Evolutionary conservation across 768 basidiomycete genomes (phyloP), one percentile per base, ranked within the genome.

Genomic region (Trametes coccinea): DNA sequence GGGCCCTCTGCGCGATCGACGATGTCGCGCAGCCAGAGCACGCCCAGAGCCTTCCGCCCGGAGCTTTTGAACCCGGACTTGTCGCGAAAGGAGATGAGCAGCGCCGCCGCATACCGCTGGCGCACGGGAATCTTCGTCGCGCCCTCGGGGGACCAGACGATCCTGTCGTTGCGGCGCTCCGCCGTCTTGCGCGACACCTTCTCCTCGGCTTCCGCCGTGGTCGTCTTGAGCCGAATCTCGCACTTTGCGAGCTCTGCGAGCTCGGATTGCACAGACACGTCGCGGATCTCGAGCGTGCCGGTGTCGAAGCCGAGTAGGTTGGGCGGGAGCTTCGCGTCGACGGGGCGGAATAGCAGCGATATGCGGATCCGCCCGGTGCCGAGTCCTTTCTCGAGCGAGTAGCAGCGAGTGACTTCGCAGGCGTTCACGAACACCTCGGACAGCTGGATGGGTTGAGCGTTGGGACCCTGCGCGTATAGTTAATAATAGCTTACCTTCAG

Each of bases 321-420:
- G 6, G 74, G 79, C 0, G 87, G 85, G 1, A 90, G 78, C 53
- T 79, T 74, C 11, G 82, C 76, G 64, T 87, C 81, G 48, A 91
- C 79, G 55, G 84, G 83, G 49, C 87, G 82, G 81, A 91, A 92
- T 1, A 84, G 78, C 40, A 92, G 67, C 0, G 85, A 84, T 49
- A 91, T 74, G 69, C 82, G 82, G 69, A 87, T 79, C 30, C 84
- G 80, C 4, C 87, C 87, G 59, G 80, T 81, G 29, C 89, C 90
- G 37, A 89, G 79, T 7, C 90, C 90, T 31, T 89, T 86, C 31
- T 84, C 81, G 13, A 93, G 76, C 9, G 88, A 83, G 69, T 85
- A 85, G 1, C 82, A 76, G 47, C 84, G 80, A 0, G 83, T 82
- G 41, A 88, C 79, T 56, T 84, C 78, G 0, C 85, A 88, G 53